Evolutionary conservation across 495 filamentous ascomycete species (phyloP).

Genomic region (Aspergillus heteromorphus): DNA sequence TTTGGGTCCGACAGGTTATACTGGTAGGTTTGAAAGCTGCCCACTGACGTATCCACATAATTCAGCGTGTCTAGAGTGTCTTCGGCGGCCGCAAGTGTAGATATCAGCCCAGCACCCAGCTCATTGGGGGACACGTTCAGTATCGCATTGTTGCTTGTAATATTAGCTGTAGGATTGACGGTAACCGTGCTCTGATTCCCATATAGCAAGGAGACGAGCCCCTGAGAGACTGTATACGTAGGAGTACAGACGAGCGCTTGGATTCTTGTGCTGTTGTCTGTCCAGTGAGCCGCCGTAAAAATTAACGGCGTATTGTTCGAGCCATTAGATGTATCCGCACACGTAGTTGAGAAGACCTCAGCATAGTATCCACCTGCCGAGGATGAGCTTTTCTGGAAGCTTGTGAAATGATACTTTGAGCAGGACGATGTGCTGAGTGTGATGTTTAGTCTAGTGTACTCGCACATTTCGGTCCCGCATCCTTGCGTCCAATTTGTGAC

Average conservation of each 20-base stretch:
- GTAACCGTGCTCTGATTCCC: constrained; percentile 1
- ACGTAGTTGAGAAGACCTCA: not conserved
- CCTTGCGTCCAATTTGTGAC: constrained; percentile 4
- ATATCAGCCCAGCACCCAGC: not conserved
- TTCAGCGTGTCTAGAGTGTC: not conserved
- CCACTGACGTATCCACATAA: not conserved
- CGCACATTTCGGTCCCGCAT: not conserved
- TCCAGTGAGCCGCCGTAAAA: not conserved
- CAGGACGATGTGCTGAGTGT: not conserved
- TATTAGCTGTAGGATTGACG: not conserved
- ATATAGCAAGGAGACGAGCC: not conserved
- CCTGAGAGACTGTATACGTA: not conserved
- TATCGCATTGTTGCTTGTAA: not conserved
- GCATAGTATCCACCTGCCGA: not conserved
- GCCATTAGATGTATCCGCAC: not conserved
- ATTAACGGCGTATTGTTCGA: not conserved
- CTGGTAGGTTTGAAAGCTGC: not conserved
- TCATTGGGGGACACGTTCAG: not conserved
- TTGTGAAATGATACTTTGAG: not conserved
- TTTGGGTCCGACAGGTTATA: not conserved
- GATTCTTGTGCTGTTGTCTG: not conserved
- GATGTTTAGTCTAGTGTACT: not conserved
- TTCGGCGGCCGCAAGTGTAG: not conserved
- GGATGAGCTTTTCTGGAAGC: not conserved
- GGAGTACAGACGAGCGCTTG: constrained; percentile 4